Base-by-base conservation (phyloP, 1,284 basidiomycete species). In the Trametes sp. region DNA sequence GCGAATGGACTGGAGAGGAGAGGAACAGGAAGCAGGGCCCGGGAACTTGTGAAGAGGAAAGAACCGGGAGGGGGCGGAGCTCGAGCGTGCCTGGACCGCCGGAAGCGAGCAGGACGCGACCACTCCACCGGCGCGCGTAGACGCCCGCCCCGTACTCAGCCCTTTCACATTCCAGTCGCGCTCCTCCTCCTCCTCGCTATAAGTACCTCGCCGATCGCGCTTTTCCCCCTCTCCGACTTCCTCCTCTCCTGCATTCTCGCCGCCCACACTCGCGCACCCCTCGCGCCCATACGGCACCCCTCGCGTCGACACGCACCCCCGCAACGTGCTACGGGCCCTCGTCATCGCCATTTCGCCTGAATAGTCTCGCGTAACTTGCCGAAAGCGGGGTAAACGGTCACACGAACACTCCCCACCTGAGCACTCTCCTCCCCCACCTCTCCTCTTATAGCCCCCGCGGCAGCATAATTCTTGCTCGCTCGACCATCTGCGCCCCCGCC, bases 381-480 rank as follows among this genome's bases (percentile, higher is more conserved):
- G 65, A 63, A 66, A 63, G 59, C 59, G 59, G 65, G 62, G 62
- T 59, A 62, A 23, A 46, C 41, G 50, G 59, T 66, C 65, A 64
- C 65, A 66, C 65, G 65, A 63, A 66, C 62, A 46, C 59, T 55
- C 58, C 53, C 26, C 63, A 54, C 51, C 53, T 41, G 56, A 54
- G 35, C 57, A 50, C 38, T 54, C 54, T 54, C 44, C 59, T 56
- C 53, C 52, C 52, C 51, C 28, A 35, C 56, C 33, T 57, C 62
- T 42, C 41, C 41, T 51, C 49, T 19, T 61, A 56, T 28, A 57
- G 54, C 54, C 44, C 51, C 61, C 50, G 23, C 33, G 31, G 59
- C 54, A 23, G 33, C 51, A 29, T 44, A 4, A 24, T 46, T 26
- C 35, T 49, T 44, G 55, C 36, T 41, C 57, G 33, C 51, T 57